Evolutionary conservation across 306 rosid genomes (phyloP).

Genomic region (Mimosa pudica): DNA sequence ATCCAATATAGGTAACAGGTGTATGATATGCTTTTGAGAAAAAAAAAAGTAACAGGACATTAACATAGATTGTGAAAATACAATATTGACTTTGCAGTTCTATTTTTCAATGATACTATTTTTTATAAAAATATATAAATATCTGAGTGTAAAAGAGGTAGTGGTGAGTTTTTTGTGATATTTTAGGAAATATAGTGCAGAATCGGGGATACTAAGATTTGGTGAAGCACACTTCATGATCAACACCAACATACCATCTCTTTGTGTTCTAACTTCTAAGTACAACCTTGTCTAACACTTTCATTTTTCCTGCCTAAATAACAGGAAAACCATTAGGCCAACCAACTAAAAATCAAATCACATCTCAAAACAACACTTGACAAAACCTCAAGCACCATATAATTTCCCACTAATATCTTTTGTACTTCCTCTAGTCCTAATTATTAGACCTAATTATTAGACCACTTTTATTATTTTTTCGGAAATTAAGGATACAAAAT

Average conservation of each 20-base stretch:
- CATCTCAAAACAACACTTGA: slow-evolving; percentile 18
- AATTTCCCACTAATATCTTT: slow-evolving; percentile 30
- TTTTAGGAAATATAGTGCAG: slow-evolving; percentile 19
- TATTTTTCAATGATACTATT: too few relatives aligned
- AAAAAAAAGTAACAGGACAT: too few relatives aligned
- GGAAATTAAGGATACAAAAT: too few relatives aligned
- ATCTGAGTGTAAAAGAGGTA: not conserved
- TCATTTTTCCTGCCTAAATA: not conserved
- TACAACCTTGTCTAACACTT: slow-evolving; percentile 57
- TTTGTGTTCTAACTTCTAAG: slow-evolving; percentile 21
- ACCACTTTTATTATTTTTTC: too few relatives aligned
- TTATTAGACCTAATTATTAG: too few relatives aligned
- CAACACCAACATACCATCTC: slow-evolving; percentile 32
- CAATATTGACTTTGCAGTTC: not conserved
- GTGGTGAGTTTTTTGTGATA: not conserved
- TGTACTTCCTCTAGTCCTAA: not conserved
- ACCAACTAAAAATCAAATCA: slow-evolving; percentile 20
- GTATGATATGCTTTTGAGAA: too few relatives aligned
- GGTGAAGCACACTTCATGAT: slow-evolving; percentile 41
- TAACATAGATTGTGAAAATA: not conserved
- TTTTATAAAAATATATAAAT: not conserved
- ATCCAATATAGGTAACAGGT: too few relatives aligned
- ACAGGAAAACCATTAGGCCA: slow-evolving; percentile 38
- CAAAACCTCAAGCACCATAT: slow-evolving; percentile 27
- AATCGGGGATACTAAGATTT: slow-evolving; percentile 41